Evolutionary conservation across 2,329 filamentous ascomycete genomes (phyloP), one percentile per base, ranked within the genome.

Genomic region (Cercospora nicotianae): DNA sequence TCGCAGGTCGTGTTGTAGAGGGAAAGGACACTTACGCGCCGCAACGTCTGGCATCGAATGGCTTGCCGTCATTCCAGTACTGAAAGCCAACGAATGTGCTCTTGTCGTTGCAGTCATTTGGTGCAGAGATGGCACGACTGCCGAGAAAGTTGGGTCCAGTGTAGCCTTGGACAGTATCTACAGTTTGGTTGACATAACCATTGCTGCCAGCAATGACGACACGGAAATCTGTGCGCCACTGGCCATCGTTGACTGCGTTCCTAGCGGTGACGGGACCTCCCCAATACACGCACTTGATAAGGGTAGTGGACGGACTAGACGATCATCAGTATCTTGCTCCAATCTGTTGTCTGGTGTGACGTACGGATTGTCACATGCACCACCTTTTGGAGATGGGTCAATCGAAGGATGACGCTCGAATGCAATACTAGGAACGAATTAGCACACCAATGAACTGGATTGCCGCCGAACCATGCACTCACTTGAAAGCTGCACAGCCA

Each of bases 271-370:
- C 73, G 8, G 71, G 70, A 23, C 73, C 72, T 55, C 73, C 72
- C 72, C 72, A 78, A 58, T 76, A 70, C 7, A 74, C 73, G 59
- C 77, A 78, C 64, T 77, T 77, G 71, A 77, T 76, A 31, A 74
- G 36, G 23, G 72, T 75, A 3, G 39, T 64, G 8, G 64, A 20
- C 12, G 51, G 13, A 4, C 61, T 61, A 10, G 31, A 58, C 20
- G 3, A 60, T 39, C 13, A 59, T 57, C 28, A 36, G 57, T 23
- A 23, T 1, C 2, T 5, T 20, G 13, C 36, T 31, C 36, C 1
- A 16, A 26, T 23, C 31, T n/a, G 10, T 20, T 12, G 20, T 23
- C 3, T 23, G n/a, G 1, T 10, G 3, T 18, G 1, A 45, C 64
- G 9, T 61, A 65, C 58, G 67, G 63, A 16, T 68, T 63, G 8